phyloP scores from a whole-genome alignment of 139 green algal genomes.

The Chlorella ohadii region DNA sequence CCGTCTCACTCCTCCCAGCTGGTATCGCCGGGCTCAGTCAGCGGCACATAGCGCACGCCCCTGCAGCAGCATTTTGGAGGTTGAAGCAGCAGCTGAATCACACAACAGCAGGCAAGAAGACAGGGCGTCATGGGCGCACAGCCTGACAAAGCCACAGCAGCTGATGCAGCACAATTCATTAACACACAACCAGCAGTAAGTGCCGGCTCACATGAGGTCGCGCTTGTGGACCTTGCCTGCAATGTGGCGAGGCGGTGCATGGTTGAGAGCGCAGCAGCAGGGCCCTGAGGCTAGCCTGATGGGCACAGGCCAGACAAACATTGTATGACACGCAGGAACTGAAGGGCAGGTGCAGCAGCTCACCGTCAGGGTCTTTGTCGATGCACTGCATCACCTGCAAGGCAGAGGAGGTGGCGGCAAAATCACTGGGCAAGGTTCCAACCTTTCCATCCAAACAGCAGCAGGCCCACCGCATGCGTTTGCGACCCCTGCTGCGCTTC shows the following conservation, averaged over 20 bases:
- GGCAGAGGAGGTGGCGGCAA: neutral
- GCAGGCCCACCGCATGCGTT: no score
- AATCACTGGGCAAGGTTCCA: no score
- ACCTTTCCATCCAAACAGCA: no score
- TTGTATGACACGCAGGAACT: no score
- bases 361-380: conserved; percentile 33
- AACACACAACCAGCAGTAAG: neutral
- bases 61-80: neutral
- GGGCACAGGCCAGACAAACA: no score
- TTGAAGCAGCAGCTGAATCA: no score
- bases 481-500: neutral
- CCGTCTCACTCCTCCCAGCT: conserved; percentile 17
- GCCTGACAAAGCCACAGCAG: neutral
- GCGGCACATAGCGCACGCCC: conserved; percentile 40
- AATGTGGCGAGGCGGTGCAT: no score
- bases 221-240: conserved; percentile 25
- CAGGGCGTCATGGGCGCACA: no score
- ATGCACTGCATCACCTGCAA: conserved; percentile 43
- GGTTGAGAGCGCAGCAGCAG: no score
- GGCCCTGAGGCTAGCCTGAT: no score
- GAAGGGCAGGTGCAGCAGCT: no score
- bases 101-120: no score
- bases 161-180: neutral
- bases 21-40: conserved; percentile 26
- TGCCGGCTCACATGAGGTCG: conserved; percentile 14